Evolutionary conservation across 2,329 filamentous ascomycete species (phyloP), one percentile per base, ranked within the genome.

Genomic region (Penicillium sclerotiorum): DNA sequence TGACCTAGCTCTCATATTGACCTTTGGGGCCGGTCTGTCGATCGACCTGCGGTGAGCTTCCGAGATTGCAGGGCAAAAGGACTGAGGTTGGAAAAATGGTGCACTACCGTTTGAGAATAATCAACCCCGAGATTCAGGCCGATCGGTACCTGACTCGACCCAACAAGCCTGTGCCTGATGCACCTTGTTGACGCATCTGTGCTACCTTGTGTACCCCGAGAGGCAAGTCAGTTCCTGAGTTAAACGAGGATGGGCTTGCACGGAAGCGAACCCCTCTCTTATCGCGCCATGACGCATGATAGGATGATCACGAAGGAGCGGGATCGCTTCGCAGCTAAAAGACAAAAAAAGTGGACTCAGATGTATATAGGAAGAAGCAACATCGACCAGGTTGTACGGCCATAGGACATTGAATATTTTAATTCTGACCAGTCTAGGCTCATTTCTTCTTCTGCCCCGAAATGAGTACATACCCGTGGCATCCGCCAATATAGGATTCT

Each of bases 401-500:
- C 35, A 55, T 51, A 53, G 43, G 46, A 46, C 23, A 43, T 11
- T 22, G 18, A 27, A 15, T 8, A 58, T 62, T 62, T 49, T n/a
- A 45, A 61, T 60, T 17, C 33, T 53, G 57, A 58, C 59, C 37
- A 43, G 53, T 57, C 59, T 62, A 60, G 53, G 45, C 57, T 59
- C 41, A 25, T 59, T 59, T 51, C 45, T 55, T 54, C 52, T 52
- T 40, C 38, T 51, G 33, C 56, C 53, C 58, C 54, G 56, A 59
- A 46, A 44, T 49, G n/a, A n/a, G n/a, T n/a, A n/a, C n/a, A n/a
- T n/a, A n/a, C n/a, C n/a, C n/a, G n/a, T n/a, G 9, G 25, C 13
- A 28, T 28, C 25, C 11, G 25, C n/a, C 30, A 8, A 33, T 33
- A 33, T 33, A 33, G 17, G 9, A 33, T 33, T 33, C 30, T 33